Evolutionary conservation across 2,329 filamentous ascomycete genomes (phyloP).

Genomic region (Leptographium procerum): DNA sequence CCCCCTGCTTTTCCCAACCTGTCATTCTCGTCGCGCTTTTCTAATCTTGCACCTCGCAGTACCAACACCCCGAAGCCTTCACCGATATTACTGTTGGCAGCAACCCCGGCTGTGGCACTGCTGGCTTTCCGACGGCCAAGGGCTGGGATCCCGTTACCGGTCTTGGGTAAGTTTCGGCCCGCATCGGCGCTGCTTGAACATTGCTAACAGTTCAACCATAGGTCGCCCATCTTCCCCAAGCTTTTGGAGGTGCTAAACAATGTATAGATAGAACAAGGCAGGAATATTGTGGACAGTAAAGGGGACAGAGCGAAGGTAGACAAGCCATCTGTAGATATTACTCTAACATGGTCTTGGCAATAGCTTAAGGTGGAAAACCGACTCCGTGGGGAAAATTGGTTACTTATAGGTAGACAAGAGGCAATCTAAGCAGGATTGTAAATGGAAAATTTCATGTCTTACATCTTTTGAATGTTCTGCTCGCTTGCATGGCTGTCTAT

Average conservation of each 20-base stretch:
- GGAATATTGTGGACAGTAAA: no score
- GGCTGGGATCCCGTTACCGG: slow-evolving; percentile 19
- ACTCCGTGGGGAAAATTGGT: no score
- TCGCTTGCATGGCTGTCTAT: no score
- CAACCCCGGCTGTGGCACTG: slow-evolving; percentile 21
- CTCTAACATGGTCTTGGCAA: no score
- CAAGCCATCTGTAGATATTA: no score
- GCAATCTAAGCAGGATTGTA: no score
- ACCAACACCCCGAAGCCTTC: slow-evolving; percentile 19
- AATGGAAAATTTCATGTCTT: no score
- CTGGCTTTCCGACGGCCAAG: slow-evolving; percentile 17
- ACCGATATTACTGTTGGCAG: slow-evolving; percentile 18
- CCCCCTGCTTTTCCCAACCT: background rate
- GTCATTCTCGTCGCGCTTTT: background rate
- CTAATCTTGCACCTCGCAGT: slow-evolving; percentile 4
- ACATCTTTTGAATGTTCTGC: no score
- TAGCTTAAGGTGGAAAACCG: no score
- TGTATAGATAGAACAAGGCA: background rate
- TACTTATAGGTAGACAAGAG: no score
- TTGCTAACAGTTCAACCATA: background rate
- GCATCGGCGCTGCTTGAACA: background rate
- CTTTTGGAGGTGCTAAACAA: slow-evolving; percentile 11
- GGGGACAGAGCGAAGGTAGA: background rate
- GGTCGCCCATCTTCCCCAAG: slow-evolving; percentile 13
- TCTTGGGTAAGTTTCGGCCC: slow-evolving; percentile 8